Evolutionary conservation across 257 asterid species (phyloP).

Genomic region (Jacaranda copaia): DNA sequence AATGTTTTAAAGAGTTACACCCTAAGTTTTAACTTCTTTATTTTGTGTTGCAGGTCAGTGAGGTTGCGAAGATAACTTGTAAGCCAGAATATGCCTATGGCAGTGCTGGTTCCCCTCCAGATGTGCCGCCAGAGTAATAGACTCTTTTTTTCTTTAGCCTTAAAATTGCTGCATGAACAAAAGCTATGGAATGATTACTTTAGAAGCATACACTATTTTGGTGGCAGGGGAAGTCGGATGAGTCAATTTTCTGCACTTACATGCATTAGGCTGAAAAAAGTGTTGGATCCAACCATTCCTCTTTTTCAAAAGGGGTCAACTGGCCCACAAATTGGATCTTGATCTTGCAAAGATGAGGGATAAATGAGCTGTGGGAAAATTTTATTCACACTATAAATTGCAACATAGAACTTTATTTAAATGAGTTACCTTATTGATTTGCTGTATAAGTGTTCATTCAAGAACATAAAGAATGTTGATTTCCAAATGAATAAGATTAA

Average conservation of each 20-base stretch:
- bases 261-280: background rate
- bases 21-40: slow-evolving; percentile 19
- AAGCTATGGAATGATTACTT: slow-evolving; percentile 14
- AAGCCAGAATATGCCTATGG: slow-evolving; percentile 97
- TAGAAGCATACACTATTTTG: background rate
- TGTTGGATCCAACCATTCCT: background rate
- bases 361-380: background rate
- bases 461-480: slow-evolving; percentile 7
- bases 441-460: background rate
- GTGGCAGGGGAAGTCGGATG: background rate
- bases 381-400: too few species aligned
- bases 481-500: background rate
- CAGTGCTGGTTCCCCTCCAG: slow-evolving; percentile 96
- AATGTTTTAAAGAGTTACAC: background rate
- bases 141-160: slow-evolving; percentile 12
- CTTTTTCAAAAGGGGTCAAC: background rate
- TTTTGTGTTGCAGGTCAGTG: slow-evolving; percentile 74
- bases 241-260: too few species aligned
- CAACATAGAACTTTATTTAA: background rate
- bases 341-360: slow-evolving; percentile 5
- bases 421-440: background rate
- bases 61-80: slow-evolving; percentile 90
- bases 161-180: slow-evolving; percentile 1
- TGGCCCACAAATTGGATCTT: slow-evolving; percentile 7
- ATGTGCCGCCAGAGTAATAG: slow-evolving; percentile 84